Percentiles rank a stretch among this genome's conserved stretches.
Evolutionary conservation across 2,329 filamentous ascomycete genomes (phyloP).

Genomic region (Apiospora saccharicola): DNA sequence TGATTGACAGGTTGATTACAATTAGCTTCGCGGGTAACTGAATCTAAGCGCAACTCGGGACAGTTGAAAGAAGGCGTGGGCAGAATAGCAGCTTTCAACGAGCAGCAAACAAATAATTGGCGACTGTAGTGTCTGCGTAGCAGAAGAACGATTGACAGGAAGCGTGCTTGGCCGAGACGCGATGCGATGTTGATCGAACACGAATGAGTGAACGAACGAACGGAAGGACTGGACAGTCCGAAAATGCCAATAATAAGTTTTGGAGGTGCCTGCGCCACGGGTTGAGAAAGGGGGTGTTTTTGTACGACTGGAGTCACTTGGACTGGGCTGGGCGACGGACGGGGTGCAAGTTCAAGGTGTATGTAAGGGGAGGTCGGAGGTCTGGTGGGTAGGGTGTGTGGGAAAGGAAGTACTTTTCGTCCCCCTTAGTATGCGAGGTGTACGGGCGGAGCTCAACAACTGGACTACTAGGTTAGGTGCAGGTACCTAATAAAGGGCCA

Average conservation of each 20-base stretch:
- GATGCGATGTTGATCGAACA: conserved; percentile 13
- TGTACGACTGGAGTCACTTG: not conserved
- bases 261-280: conserved; percentile 20
- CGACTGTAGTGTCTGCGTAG: conserved; percentile 15
- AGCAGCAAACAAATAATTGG: conserved; percentile 10
- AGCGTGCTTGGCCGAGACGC: conserved; percentile 12
- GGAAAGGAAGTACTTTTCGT: not conserved
- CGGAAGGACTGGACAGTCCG: conserved; percentile 12
- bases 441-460: conserved; percentile 18
- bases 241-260: conserved; percentile 23
- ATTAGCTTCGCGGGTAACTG: conserved; percentile 16
- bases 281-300: conserved; percentile 21
- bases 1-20: conserved; percentile 7
- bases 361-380: not conserved
- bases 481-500: conserved; percentile 15
- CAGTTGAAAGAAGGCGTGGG: conserved; percentile 5
- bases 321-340: not conserved
- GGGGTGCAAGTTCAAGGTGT: conserved; percentile 9
- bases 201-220: conserved; percentile 21
- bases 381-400: not conserved
- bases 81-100: not conserved
- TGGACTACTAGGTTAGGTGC: conserved; percentile 10
- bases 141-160: conserved; percentile 18
- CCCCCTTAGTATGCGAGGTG: not conserved
- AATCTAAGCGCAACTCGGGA: conserved; percentile 11